These are phyloP conservation scores for Cutaneotrichosporon cavernicola DNA, from an alignment of 1,284 basidiomycete genomes.

Conservation along the genomic window DNA sequence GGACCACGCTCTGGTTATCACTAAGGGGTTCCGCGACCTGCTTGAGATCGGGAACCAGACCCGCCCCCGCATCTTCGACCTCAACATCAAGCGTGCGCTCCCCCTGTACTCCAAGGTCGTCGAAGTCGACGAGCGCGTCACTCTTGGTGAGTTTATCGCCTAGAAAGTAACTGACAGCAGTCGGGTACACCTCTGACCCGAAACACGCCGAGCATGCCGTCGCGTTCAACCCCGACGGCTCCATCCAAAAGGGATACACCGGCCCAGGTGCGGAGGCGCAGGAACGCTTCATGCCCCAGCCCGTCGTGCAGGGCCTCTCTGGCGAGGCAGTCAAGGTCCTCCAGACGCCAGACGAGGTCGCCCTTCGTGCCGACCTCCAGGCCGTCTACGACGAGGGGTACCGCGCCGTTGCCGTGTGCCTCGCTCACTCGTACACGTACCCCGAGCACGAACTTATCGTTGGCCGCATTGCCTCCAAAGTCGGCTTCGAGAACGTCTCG, in stretches of 20 bases:
- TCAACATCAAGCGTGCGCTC: constrained; percentile 48
- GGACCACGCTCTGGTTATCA: constrained; percentile 82
- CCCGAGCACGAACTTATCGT: constrained; percentile 64
- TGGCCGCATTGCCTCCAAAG: constrained; percentile 67
- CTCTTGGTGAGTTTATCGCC: constrained; percentile 46
- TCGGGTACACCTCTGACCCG: constrained; percentile 90
- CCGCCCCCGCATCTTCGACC: constrained; percentile 48
- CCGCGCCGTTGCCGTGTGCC: constrained; percentile 77
- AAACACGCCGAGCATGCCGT: constrained; percentile 70
- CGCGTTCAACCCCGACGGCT: constrained; percentile 68
- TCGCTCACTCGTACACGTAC: constrained; percentile 78
- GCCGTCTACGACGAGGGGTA: constrained; percentile 67
- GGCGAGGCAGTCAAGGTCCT: constrained; percentile 90
- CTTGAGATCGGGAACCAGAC: constrained; percentile 54
- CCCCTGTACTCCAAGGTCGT: constrained; percentile 56
- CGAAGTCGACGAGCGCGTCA: constrained; percentile 58
- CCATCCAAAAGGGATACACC: constrained; percentile 65
- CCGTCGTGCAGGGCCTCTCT: constrained; percentile 74
- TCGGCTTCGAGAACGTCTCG: constrained; percentile 84
- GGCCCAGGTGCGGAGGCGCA: constrained; percentile 47
- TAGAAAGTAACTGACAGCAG: constrained; percentile 11
- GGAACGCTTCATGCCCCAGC: constrained; percentile 19
- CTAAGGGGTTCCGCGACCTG: constrained; percentile 54
- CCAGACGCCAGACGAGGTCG: constrained; percentile 59
- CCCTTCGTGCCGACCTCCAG: constrained; percentile 4